Conservation (phyloP, 768 basidiomycete genomes). For the Plicaturopsis crispa region DNA sequence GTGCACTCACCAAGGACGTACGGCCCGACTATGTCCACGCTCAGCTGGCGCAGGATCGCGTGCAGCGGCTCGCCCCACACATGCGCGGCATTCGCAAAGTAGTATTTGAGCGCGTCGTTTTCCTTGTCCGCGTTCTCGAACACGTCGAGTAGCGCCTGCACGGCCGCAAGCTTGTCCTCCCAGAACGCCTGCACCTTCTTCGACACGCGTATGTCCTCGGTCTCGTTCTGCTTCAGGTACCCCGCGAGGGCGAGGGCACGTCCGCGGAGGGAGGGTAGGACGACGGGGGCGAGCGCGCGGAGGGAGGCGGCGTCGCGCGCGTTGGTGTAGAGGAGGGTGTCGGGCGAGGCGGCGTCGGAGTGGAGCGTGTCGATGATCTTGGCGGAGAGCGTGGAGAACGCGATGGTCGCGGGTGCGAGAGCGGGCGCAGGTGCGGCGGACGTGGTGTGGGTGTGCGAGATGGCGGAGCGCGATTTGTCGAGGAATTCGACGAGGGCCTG, state of each 20-base stretch:
- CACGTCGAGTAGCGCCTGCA: slow-evolving; percentile 36
- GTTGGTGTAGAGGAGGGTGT: slow-evolving; percentile 48
- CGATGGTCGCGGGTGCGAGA: slow-evolving; percentile 75
- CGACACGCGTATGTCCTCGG: slow-evolving; percentile 40
- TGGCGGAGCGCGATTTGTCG: slow-evolving; percentile 70
- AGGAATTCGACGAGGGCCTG: slow-evolving; percentile 76
- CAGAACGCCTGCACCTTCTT: slow-evolving; percentile 60
- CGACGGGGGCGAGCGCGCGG: slow-evolving; percentile 31
- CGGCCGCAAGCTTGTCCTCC: slow-evolving; percentile 42
- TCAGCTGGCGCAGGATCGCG: slow-evolving; percentile 37
- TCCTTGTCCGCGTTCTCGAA: slow-evolving; percentile 35
- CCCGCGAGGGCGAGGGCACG: slow-evolving; percentile 41
- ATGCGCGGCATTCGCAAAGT: slow-evolving; percentile 39
- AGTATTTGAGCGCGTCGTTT: slow-evolving; percentile 34
- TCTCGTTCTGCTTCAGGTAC: slow-evolving; percentile 46
- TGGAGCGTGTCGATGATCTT: slow-evolving; percentile 42
- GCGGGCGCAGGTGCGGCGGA: slow-evolving; percentile 69
- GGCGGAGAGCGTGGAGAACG: slow-evolving; percentile 33
- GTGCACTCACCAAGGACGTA: slow-evolving; percentile 51
- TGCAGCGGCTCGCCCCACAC: slow-evolving; percentile 47
- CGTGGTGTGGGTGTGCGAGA: slow-evolving; percentile 62
- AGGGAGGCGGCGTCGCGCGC: slow-evolving; percentile 53
- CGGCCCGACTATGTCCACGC: slow-evolving; percentile 55
- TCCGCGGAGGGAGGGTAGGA: slow-evolving; percentile 34
- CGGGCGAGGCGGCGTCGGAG: slow-evolving; percentile 54